Base-by-base conservation (phyloP, 164 flowering plant species). In the Macadamia tetraphylla region DNA sequence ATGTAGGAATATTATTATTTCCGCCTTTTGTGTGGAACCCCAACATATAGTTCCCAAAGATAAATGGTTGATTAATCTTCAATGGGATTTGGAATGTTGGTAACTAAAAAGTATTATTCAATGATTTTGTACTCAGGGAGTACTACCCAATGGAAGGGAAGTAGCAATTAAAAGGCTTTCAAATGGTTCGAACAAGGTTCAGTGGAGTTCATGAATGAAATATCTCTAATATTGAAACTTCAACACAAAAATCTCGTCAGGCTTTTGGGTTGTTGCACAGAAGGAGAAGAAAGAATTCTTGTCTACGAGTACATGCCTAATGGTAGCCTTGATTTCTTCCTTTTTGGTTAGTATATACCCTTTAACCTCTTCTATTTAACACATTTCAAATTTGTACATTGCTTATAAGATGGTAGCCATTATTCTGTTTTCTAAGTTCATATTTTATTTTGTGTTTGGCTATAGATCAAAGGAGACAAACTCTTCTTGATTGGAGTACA, bases 261-360 rank as follows among this genome's bases (percentile, higher is more conserved):
- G 18, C 67, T 67, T 12, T 40, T 58, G 44, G 29, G 53, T 8
- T 44, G 43, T 58, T 67, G 70, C 35, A 13, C 31, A 53, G 57
- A 53, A 9, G 17, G 61, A 49, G 9, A 40, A 31, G 60, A 60
- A 60, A 8, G 13, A 58, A 13, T 60, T 14, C 42, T 29, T 23
- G 40, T 82, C 6, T 78, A 81, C 18, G 84, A 80, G 51, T 82
- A 61, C 48, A 59, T 81, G 76, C 75, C 79, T 12, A 81, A 82
- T 65, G 67, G 55, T 53, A 84, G 87, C 63, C 77, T 84, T 10
- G 87, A 84, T 64, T 18, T 60, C 46, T 66, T 73, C 65, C 58
- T 81, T 3, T 83, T 81, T 46, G 81, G 86, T 83, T 29, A 8
- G 77, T 14, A 29, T 10, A 23, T 23, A 23, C 23, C 23, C 23